Evolutionary conservation across 176 grass and related monocot genomes (phyloP).

Genomic region (Pontederia crassipes): DNA sequence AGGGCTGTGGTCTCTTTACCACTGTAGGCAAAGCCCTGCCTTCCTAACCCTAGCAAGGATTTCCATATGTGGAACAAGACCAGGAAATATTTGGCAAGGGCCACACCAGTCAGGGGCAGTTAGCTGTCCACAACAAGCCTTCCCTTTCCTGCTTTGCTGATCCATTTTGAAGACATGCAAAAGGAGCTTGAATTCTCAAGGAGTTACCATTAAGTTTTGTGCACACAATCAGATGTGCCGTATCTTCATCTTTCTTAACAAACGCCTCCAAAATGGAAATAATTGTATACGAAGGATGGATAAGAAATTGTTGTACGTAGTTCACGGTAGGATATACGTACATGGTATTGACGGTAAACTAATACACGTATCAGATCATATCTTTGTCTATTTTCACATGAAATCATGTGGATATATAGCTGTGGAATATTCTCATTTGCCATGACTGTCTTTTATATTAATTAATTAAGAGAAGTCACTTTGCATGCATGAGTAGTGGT

Average conservation of each 20-base stretch:
- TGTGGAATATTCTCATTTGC: no score
- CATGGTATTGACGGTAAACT: no score
- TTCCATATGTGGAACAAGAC: background rate
- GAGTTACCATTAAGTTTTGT: background rate
- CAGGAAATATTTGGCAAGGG: background rate
- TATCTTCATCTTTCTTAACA: background rate
- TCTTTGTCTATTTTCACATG: no score
- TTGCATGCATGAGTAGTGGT: no score
- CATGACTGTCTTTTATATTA: no score
- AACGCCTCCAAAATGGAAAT: background rate
- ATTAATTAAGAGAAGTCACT: no score
- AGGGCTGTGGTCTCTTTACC: background rate
- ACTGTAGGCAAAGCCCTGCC: slow-evolving; percentile 5
- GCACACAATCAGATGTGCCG: background rate
- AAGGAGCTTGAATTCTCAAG: background rate
- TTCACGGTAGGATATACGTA: background rate
- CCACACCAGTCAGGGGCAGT: slow-evolving; percentile 14
- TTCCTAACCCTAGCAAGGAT: background rate
- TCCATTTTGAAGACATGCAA: background rate
- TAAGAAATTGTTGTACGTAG: background rate
- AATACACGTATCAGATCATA: no score
- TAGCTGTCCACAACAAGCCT: slow-evolving; percentile 15
- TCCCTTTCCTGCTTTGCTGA: background rate
- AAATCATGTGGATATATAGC: no score
- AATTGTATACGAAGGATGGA: background rate